Evolutionary conservation across 352 stramenopile species (phyloP), one percentile per base, ranked within the genome.

Genomic region (Phytophthora rubi): DNA sequence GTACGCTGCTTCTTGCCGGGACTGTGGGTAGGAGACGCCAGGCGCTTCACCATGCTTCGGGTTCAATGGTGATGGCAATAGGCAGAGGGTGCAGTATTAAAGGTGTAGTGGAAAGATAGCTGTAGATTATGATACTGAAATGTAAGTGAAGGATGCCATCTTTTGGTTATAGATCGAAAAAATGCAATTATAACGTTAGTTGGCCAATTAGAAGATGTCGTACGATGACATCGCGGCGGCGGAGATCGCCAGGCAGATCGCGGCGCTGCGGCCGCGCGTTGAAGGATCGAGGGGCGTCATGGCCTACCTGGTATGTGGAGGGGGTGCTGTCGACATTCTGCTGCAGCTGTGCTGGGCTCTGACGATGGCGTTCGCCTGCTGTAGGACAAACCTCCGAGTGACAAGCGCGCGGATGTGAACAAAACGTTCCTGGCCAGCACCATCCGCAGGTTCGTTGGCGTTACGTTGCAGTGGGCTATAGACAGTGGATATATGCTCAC

Each of bases 371-470:
- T 32, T 47, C 39, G 39, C 37, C 10, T 44, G 26, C 44, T 55
- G n/a, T 45, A 77, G 65, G 63, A 69, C 48, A 81, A 73, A 63
- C 18, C 53, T 9, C 57, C 51, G n/a, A 12, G 18, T 6, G 62
- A 71, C 12, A 70, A 59, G 16, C 75, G 72, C n/a, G 79, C 79
- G 49, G 82, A 91, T 60, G 83, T 92, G 52, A 92, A 91, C 66
- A 92, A 91, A 66, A 61, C 68, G 39, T 92, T 92, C 59, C 61
- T 92, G 33, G 58, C 74, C 44, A 88, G 80, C 59, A 91, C 83
- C 10, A 89, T 92, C 32, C 73, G 80, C 52, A 73, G 84, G 84
- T 90, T 57, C n/a, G 72, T 67, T 51, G 6, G 32, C 18, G 49
- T 42, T 58, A 13, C 13, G 33, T 8, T 39, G 8, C 33, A 12